Conservation (phyloP, 1,284 basidiomycete species). For the Moesziomyces globuligerus region DNA sequence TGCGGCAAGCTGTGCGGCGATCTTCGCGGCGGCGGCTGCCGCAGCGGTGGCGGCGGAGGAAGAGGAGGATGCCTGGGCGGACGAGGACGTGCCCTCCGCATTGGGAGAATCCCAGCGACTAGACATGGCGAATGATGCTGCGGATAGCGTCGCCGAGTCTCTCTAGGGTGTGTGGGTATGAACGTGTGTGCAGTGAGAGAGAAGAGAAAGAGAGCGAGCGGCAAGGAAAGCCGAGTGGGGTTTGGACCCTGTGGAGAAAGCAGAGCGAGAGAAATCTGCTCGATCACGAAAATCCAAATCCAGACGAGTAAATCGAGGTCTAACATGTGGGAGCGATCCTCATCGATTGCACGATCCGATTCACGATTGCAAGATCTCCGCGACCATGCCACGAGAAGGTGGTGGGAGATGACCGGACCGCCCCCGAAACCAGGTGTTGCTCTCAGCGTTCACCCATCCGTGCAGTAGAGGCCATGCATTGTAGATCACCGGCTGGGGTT, state of each 20-base stretch:
- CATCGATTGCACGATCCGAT: constrained; percentile 75
- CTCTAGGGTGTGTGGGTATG: constrained; percentile 69
- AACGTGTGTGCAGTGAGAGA: neutral
- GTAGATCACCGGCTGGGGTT: neutral
- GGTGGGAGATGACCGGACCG: constrained; percentile 23
- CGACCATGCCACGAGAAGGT: neutral
- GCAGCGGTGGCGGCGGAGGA: constrained; percentile 30
- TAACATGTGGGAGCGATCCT: no score
- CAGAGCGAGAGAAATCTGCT: no score
- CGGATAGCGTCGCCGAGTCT: constrained; percentile 80
- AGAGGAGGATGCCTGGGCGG: constrained; percentile 14
- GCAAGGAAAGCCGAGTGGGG: no score
- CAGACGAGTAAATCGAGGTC: neutral
- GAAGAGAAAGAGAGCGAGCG: no score
- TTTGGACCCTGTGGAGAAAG: no score
- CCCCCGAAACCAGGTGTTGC: constrained; percentile 14
- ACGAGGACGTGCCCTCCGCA: constrained; percentile 34
- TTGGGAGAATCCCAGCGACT: constrained; percentile 33
- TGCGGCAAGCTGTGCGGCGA: constrained; percentile 58
- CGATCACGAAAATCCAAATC: no score
- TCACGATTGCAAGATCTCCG: constrained; percentile 12
- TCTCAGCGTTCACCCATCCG: constrained; percentile 13
- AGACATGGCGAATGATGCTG: constrained; percentile 59
- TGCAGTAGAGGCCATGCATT: neutral
- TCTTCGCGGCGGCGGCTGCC: constrained; percentile 61